Evolutionary conservation across 768 basidiomycete genomes (phyloP), one percentile per base, ranked within the genome.

Genomic region (Tubosaeta sp.): DNA sequence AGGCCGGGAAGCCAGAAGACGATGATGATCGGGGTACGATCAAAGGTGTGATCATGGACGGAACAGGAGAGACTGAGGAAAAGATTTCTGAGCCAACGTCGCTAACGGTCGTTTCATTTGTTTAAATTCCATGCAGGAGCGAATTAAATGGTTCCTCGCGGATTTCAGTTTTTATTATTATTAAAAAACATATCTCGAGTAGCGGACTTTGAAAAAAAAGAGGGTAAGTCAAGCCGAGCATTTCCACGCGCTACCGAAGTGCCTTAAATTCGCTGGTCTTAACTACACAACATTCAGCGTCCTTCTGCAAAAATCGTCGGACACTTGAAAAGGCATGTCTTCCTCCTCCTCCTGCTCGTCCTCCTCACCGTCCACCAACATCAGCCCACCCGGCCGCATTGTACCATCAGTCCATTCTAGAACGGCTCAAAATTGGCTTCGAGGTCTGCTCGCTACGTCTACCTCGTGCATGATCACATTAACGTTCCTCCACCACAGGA

Each of bases 321-420:
- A 63, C 62, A 46, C 64, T 70, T 69, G 67, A 52, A 58, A 79
- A 81, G 73, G 78, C 79, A 76, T 57, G 55, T 69, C 63, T 53
- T 59, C 52, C 44, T 43, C 59, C 46, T 48, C 56, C n/a, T 49
- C 43, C 59, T 24, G 16, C 6, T n/a, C 55, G 40, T 55, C 49
- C 43, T 46, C 36, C 50, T 52, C 53, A 50, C 48, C 62, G 48
- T 62, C 48, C 62, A 66, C 52, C 52, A n/a, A 53, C 51, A 16
- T 14, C 48, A 73, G 78, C 74, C 73, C 69, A 27, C 71, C 64
- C 69, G 74, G 76, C 79, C 78, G 70, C 74, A 76, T 80, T 90
- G 87, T 90, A 90, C 66, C 83, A 89, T 76, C 86, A 88, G 73
- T 81, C 78, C 79, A 76, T 78, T 76, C 62, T 82, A 83, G 82